phyloP scores from a whole-genome alignment of 108 stramenopile genomes.

The Fragilaria radians region DNA sequence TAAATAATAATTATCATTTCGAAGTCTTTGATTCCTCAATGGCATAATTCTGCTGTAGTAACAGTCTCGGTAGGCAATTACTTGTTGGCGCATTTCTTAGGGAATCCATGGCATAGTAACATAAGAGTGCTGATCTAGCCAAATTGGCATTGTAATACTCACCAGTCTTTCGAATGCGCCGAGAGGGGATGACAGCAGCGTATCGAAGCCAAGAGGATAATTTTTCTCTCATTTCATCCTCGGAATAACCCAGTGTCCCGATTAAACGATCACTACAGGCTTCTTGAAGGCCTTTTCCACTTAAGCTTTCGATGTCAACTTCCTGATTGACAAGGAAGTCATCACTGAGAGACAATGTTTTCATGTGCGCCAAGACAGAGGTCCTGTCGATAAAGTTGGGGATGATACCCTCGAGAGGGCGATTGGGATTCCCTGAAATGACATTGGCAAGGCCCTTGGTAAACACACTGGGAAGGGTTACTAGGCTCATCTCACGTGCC shows the following conservation, averaged over 20 bases:
- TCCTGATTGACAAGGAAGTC: conserved; percentile 54
- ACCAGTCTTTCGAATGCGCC: background rate
- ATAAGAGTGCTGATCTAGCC: conserved; percentile 56
- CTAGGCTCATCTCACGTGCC: conserved; percentile 14
- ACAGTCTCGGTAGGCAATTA: too few relatives aligned
- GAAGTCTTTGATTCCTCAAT: too few relatives aligned
- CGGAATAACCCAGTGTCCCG: conserved; percentile 38
- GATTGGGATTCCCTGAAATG: conserved; percentile 25
- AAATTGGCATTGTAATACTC: conserved; percentile 66
- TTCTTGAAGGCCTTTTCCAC: conserved; percentile 36
- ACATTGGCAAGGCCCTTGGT: conserved; percentile 46
- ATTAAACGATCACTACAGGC: conserved; percentile 70
- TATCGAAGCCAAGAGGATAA: conserved; percentile 53
- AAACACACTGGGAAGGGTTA: conserved; percentile 41
- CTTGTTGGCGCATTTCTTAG: too few relatives aligned
- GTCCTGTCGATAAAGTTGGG: conserved; percentile 63
- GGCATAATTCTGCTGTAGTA: too few relatives aligned
- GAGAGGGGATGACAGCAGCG: conserved; percentile 32
- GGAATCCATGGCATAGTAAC: conserved; percentile 58
- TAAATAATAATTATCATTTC: too few relatives aligned
- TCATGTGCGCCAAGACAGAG: conserved; percentile 31
- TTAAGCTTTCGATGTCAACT: conserved; percentile 35
- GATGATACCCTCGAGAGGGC: conserved; percentile 35
- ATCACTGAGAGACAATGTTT: conserved; percentile 61
- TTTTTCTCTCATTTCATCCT: conserved; percentile 50